phyloP scores from a whole-genome alignment of 768 basidiomycete genomes.

The Hericium coralloides region DNA sequence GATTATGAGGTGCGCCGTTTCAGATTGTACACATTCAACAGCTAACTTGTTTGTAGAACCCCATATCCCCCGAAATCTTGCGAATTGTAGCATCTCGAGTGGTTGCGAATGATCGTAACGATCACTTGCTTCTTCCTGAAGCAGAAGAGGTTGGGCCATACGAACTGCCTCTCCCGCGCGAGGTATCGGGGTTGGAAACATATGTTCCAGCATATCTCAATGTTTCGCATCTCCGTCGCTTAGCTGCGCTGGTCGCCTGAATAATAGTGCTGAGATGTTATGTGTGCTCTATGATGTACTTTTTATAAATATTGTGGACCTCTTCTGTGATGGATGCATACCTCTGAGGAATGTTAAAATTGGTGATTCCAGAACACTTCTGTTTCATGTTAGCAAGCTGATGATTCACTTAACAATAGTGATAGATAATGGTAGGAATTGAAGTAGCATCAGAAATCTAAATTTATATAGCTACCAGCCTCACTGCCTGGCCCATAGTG shows the following conservation, averaged over 20 bases:
- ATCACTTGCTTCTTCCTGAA: constrained; percentile 94
- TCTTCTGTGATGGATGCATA: no score
- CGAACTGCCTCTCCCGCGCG: constrained; percentile 87
- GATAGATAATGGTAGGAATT: no score
- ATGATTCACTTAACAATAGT: no score
- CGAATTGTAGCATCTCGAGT: constrained; percentile 95
- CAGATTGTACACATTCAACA: neutral
- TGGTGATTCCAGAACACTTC: no score
- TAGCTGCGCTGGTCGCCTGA: constrained; percentile 80
- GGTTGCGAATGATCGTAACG: constrained; percentile 92
- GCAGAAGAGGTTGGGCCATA: constrained; percentile 96
- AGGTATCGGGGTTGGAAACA: constrained; percentile 93
- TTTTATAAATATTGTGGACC: neutral
- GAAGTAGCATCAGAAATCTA: no score
- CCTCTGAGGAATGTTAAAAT: no score
- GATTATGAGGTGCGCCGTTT: constrained; percentile 79
- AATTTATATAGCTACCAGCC: no score
- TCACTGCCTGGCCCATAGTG: no score
- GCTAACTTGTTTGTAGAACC: constrained; percentile 47
- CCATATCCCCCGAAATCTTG: constrained; percentile 94
- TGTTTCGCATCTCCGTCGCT: constrained; percentile 78
- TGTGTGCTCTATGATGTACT: constrained; percentile 1
- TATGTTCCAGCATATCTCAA: constrained; percentile 91
- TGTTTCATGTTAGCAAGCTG: no score
- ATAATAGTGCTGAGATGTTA: constrained; percentile 3